Evolutionary conservation across 805 yeast species (phyloP), one percentile per base, ranked within the genome.

Genomic region (Metschnikowia proteae): DNA sequence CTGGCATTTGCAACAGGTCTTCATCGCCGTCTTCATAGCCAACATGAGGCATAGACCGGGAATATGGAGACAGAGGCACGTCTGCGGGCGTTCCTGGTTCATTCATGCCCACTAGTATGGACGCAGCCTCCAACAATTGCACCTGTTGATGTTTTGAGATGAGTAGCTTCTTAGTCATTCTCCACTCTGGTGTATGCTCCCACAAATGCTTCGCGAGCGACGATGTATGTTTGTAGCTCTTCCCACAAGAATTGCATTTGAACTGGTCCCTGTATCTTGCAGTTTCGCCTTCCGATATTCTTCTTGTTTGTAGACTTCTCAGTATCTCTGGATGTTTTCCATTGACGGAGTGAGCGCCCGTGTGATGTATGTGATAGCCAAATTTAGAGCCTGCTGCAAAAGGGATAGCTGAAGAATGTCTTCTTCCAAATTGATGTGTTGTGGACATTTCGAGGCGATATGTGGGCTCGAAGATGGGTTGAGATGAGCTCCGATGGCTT

Each of bases 161-260:
- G 33, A 85, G 71, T 46, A 88, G 71, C 63, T 86, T 86, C 56
- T 87, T 84, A 3, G 96, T 89, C 63, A 84, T 84, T 59, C 82
- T 86, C 96, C 96, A 88, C 62, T 89, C 96, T 0, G 96, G 96
- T 0, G 96, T 88, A 64, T 88, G 96, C 62, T 88, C 96, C 96
- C 96, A 88, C 35, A 88, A 68, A 67, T 88, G 96, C 65, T 88
- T 88, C 2, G 95, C 94, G 51, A 88, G 74, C n/a, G 91, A 84
- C 0, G 90, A 83, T 5, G 88, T 85, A 68, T 88, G 96, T 63
- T 88, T 89, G 64, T 88, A 88, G 23, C 94, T 95, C 65, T 88
- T 88, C 3, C 96, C 96, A 60, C 96, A 88, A 3, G 94, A 88
- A 65, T 89, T 95, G 70, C 96, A 88, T 60, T 83, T 83, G 54